phyloP scores from a whole-genome alignment of 768 basidiomycete species.

The Tulasnella sp. region DNA sequence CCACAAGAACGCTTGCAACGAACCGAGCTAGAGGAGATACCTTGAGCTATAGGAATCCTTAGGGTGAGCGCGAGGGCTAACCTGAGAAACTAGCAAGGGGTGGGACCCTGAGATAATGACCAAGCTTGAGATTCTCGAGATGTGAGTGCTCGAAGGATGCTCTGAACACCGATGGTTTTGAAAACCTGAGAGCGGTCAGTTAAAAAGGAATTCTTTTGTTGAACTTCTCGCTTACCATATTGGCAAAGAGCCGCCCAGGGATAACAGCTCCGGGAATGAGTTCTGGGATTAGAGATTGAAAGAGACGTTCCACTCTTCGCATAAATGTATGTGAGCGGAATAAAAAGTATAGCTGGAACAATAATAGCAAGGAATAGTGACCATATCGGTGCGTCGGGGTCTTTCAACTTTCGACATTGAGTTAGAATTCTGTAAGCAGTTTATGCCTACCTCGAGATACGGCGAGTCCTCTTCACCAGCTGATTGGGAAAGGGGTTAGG shows the following conservation, averaged over 20 bases:
- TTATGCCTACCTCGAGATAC: constrained; percentile 48
- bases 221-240: constrained; percentile 33
- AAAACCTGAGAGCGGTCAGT: constrained; percentile 29
- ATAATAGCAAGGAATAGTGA: not conserved
- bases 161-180: constrained; percentile 34
- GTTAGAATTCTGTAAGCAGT: constrained; percentile 21
- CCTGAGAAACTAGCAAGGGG: constrained; percentile 38
- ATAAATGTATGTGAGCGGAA: not conserved
- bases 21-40: constrained; percentile 35
- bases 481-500: constrained; percentile 18
- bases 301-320: not conserved
- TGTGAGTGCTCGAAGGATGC: constrained; percentile 27
- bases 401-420: constrained; percentile 37
- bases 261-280: not conserved
- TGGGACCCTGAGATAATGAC: constrained; percentile 45
- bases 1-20: constrained; percentile 30
- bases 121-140: constrained; percentile 32
- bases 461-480: constrained; percentile 17
- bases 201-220: not conserved
- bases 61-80: constrained; percentile 18
- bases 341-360: not conserved
- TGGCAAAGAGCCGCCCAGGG: constrained; percentile 29
- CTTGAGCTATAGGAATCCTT: not conserved
- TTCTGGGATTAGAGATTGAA: not conserved
- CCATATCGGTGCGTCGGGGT: constrained; percentile 34